These are phyloP conservation scores for Exophiala oligosperma DNA, from an alignment of 2,329 filamentous ascomycete genomes.

Conservation along the genomic window DNA sequence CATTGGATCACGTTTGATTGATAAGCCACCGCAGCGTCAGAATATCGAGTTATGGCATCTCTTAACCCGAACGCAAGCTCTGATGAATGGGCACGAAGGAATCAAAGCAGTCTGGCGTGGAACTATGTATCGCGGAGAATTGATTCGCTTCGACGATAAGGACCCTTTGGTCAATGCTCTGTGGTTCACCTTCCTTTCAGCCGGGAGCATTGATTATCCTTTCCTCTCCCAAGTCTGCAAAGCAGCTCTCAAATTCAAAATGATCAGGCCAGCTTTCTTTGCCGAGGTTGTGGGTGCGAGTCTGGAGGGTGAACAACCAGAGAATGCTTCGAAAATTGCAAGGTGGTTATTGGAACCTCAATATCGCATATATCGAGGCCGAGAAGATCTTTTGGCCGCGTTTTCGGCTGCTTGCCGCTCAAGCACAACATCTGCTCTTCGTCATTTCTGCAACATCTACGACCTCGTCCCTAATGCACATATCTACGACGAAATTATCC, in stretches of 20 bases:
- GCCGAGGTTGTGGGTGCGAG: constrained; percentile 43
- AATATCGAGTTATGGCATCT: constrained; percentile 48
- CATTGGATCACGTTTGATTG: constrained; percentile 41
- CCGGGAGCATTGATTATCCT: constrained; percentile 15
- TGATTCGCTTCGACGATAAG: constrained; percentile 22
- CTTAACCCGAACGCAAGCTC: constrained; percentile 44
- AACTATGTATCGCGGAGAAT: constrained; percentile 23
- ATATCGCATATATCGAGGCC: constrained; percentile 11
- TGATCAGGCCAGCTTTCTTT: constrained; percentile 43
- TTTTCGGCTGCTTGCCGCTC: constrained; percentile 23
- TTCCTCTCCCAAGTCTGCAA: constrained; percentile 22
- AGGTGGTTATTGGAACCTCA: constrained; percentile 12
- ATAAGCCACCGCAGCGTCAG: constrained; percentile 33
- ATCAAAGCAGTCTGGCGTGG: constrained; percentile 42
- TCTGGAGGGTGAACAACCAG: constrained; percentile 31
- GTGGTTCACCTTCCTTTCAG: constrained; percentile 24
- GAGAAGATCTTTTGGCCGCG: constrained; percentile 17
- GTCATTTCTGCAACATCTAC: constrained; percentile 45
- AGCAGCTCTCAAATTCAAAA: constrained; percentile 7
- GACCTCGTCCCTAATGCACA: constrained; percentile 36
- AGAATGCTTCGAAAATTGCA: constrained; percentile 26
- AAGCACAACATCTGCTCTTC: constrained; percentile 31
- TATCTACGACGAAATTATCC: constrained; percentile 47
- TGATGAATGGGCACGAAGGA: constrained; percentile 44
- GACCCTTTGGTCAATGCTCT: constrained; percentile 20